Conservation (phyloP, 441 rosid species). For the Populus trichocarpa region DNA sequence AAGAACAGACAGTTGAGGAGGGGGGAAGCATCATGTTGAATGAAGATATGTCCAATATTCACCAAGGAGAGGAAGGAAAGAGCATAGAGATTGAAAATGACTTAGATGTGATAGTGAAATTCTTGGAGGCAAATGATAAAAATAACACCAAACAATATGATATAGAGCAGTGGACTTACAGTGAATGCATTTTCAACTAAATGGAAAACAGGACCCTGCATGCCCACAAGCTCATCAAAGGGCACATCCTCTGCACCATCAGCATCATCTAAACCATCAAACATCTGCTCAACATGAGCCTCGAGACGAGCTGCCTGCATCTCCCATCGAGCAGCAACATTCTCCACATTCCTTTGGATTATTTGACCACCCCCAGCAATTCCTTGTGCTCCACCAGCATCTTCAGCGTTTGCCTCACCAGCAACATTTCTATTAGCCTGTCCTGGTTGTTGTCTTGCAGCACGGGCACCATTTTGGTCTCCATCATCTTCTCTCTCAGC, state of each 20-base stretch:
- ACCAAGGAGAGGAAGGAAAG: neutral
- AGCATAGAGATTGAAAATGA: neutral
- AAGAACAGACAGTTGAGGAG: neutral
- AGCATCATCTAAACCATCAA: conserved; percentile 97
- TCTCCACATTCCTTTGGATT: conserved; percentile 84
- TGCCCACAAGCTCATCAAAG: conserved; percentile 97
- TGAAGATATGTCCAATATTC: neutral
- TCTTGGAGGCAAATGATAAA: neutral
- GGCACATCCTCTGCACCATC: conserved; percentile 99
- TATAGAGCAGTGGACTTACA: conserved; percentile 46
- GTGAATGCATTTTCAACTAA: conserved; percentile 99
- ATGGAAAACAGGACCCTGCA: conserved; percentile 99
- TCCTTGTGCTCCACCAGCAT: conserved; percentile 73
- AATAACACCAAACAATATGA: conserved; percentile 1
- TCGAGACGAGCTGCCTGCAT: conserved; percentile 98
- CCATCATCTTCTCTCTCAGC: conserved; percentile 93
- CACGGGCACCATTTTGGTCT: conserved; percentile 87
- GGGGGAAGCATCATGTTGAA: too few relatives aligned
- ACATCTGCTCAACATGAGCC: conserved; percentile 98
- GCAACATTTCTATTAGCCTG: conserved; percentile 77
- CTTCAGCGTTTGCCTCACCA: conserved; percentile 80
- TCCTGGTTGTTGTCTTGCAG: conserved; percentile 65
- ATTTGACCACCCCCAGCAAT: conserved; percentile 77
- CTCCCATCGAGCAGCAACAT: conserved; percentile 96
- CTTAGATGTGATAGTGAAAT: neutral